A percentile compares a stretch with the other conserved stretches of the same genome.
Conservation (phyloP, 495 filamentous ascomycete species). For the Platismatia glauca region DNA sequence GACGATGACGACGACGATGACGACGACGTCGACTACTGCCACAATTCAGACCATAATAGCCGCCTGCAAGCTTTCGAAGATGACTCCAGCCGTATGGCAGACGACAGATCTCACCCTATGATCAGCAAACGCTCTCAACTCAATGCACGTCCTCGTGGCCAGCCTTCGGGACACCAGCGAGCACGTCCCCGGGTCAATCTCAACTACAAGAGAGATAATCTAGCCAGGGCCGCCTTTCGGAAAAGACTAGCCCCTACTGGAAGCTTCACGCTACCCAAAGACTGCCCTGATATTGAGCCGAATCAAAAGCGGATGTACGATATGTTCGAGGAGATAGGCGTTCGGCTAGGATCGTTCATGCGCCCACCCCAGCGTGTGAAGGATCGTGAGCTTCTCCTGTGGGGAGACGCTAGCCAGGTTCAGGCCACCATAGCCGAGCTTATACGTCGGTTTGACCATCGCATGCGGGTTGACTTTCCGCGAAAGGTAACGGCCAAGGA, state of each 20-base stretch:
- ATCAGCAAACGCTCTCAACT: background rate
- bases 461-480: background rate
- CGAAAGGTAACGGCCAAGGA: conserved; percentile 5
- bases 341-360: conserved; percentile 24
- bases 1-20: background rate
- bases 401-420: conserved; percentile 19
- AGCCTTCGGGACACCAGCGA: background rate
- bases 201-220: conserved; percentile 22
- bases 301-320: conserved; percentile 12
- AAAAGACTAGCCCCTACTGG: conserved; percentile 11
- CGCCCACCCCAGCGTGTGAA: conserved; percentile 20
- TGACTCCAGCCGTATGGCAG: background rate
- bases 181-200: conserved; percentile 6
- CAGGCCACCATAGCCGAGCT: conserved; percentile 18
- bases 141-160: background rate
- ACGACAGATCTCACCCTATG: background rate
- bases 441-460: conserved; percentile 9
- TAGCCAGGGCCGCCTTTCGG: conserved; percentile 24
- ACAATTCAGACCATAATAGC: background rate
- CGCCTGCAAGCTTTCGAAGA: background rate
- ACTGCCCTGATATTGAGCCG: conserved; percentile 18
- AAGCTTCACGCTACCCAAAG: conserved; percentile 2
- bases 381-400: conserved; percentile 22
- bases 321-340: conserved; percentile 25
- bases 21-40: too few species aligned